phyloP scores from a whole-genome alignment of 805 yeast genomes.

The Grigorovia transvaalensis region DNA sequence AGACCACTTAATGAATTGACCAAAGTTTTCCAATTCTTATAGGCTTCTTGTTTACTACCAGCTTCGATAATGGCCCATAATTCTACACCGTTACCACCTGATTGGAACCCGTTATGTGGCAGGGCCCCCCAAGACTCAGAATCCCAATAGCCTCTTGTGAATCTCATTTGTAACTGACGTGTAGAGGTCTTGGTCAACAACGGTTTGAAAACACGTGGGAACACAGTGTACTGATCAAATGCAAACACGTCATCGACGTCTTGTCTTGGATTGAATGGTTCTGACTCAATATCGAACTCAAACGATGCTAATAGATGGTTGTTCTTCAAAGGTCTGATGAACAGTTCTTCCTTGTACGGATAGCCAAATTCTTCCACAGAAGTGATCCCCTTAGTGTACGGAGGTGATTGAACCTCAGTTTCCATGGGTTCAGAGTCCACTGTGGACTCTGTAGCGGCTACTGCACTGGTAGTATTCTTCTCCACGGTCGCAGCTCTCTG shows the following conservation, averaged over 20 bases:
- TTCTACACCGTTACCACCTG: conserved; percentile 96
- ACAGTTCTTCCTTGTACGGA: conserved; percentile 52
- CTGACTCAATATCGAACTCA: conserved; percentile 53
- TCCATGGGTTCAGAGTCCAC: too few species aligned
- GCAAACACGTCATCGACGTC: conserved; percentile 14
- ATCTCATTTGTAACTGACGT: conserved; percentile 70
- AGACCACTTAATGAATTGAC: conserved; percentile 76
- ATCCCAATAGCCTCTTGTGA: conserved; percentile 95
- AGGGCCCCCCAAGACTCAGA: conserved; percentile 75
- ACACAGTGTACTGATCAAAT: conserved; percentile 47
- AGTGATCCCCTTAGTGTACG: background rate
- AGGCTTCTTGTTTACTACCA: conserved; percentile 40
- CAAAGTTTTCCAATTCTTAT: conserved; percentile 56
- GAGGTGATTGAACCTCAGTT: background rate
- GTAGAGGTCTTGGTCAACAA: conserved; percentile 56
- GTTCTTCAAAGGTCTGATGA: conserved; percentile 61
- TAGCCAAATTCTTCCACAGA: conserved; percentile 13
- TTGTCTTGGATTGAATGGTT: conserved; percentile 25
- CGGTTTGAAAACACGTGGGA: conserved; percentile 77
- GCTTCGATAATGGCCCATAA: conserved; percentile 82
- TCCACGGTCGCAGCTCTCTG: background rate
- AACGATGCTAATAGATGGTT: conserved; percentile 64
- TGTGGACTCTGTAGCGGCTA: too few species aligned
- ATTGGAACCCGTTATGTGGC: conserved; percentile 56
- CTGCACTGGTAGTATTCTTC: too few species aligned